Evolutionary conservation across 2,329 filamentous ascomycete species (phyloP), one percentile per base, ranked within the genome.

Genomic region (Tympanopsis confertula): DNA sequence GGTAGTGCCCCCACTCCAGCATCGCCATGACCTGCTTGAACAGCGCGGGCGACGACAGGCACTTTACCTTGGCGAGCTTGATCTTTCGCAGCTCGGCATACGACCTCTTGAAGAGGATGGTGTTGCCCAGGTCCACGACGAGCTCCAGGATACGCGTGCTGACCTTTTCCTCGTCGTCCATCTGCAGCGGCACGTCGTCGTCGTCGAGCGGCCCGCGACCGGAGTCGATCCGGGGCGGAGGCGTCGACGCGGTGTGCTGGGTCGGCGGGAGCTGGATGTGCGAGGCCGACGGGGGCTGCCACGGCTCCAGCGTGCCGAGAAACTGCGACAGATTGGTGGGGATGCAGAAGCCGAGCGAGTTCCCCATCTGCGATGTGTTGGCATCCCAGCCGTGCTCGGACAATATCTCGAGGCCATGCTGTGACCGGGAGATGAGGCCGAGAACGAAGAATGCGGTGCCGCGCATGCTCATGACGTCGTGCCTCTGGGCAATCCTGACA

Each of bases 361-460:
- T 75, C 13, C 91, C 91, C 52, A 86, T 73, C 19, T 79, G 74
- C 41, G 87, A 89, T 14, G 86, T 82, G 42, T 87, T 89, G 7
- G 87, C 85, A 50, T 94, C 88, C 93, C 93, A 98, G 12, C 88
- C 88, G 51, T 84, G 71, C 51, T 94, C 86, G 1, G 83, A 80
- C 13, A 98, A 63, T 41, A 96, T 94, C 56, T 94, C 87, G 19
- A 96, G 74, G 1, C 91, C 91, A 51, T 95, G 89, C 5, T 87
- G 70, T 37, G 89, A 96, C 39, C 91, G 74, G 2, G 88, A 95
- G 39, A 98, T 89, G 40, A 98, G 65, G 0, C 91, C 91, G 0
- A 98, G 64, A 1, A 95, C 91, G 50, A 95, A 98, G 59, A 96
- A 96, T 1, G 91, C 91, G 1, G 93, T 98, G 28, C 93, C 91